Base-by-base conservation (phyloP, 1,284 basidiomycete species). In the Cutaneotrichosporon sp. region DNA sequence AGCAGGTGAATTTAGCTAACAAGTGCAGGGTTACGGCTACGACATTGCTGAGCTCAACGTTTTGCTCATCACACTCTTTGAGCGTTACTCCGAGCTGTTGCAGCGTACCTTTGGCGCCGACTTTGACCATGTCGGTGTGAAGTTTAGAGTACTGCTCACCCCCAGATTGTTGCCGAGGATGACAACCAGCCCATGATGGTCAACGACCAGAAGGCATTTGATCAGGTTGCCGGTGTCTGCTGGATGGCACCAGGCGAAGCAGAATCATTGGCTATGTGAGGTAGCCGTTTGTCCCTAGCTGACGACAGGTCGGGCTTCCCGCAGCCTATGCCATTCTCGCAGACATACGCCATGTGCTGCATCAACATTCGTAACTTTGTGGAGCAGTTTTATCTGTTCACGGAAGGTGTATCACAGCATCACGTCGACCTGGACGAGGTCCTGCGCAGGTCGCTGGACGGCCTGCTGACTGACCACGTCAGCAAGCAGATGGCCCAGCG, bases 301-400 rank as follows among this genome's bases (percentile, higher is more conserved):
- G 44, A 60, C 46, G 3, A 9, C 55, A 93, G 90, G 62, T 79
- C 79, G 49, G 66, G 80, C 0, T 80, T 87, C 53, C 92, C 93
- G 2, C 78, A 88, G 52, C 81, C 81, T 16, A 79, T 98, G 49
- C 91, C 94, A 0, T 98, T 96, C 85, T 97, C 93, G 1, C 88
- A 90, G 68, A 88, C 90, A 0, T 97, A 97, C 72, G 90, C 92
- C 58, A 79, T 91, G 41, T 96, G 90, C 67, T 98, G 94, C 71
- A 88, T 91, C 79, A 89, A 97, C 84, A 91, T 98, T 55, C 85
- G 92, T 32, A 83, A 81, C 45, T 96, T 96, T 66, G 89, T 97
- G 25, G 88, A 94, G 63, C 90, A 92, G 65, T 98, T 97, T 77
- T 97, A 97, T 72, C 85, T 90, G 33, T 99, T 97, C 70, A 85